Percentiles rank a stretch among this genome's conserved stretches.
Evolutionary conservation across 2,329 filamentous ascomycete species (phyloP).

Genomic region (Daldinia sp.): DNA sequence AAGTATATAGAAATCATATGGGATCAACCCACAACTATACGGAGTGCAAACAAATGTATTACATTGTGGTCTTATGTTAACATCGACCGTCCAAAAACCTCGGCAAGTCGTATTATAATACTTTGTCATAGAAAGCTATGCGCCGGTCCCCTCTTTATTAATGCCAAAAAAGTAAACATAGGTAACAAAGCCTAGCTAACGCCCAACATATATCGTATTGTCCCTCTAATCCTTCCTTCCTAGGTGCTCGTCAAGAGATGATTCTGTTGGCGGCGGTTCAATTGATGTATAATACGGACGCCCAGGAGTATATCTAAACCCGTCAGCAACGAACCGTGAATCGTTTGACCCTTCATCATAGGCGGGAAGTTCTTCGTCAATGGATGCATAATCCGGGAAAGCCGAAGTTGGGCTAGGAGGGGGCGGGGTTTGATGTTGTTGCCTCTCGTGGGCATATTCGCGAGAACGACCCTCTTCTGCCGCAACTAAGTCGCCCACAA

Average conservation of each 20-base stretch:
- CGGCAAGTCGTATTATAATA: background rate
- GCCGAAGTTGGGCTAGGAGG: slow-evolving; percentile 44
- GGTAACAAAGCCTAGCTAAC: background rate
- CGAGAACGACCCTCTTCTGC: slow-evolving; percentile 52
- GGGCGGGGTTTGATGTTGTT: slow-evolving; percentile 33
- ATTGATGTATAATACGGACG: slow-evolving; percentile 41
- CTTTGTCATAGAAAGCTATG: background rate
- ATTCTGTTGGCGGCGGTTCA: slow-evolving; percentile 30
- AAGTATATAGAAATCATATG: background rate
- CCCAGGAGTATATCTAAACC: slow-evolving; percentile 52
- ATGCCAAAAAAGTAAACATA: background rate
- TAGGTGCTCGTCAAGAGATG: slow-evolving; percentile 42
- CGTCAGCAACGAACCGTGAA: slow-evolving; percentile 53
- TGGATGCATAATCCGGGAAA: slow-evolving; percentile 46
- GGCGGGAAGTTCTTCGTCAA: slow-evolving; percentile 53
- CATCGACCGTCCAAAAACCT: background rate
- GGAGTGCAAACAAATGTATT: background rate
- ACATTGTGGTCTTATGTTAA: background rate
- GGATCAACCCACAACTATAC: background rate
- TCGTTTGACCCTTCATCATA: slow-evolving; percentile 51
- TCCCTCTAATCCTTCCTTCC: slow-evolving; percentile 38
- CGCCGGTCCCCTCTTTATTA: background rate
- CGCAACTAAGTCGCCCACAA: slow-evolving; percentile 57
- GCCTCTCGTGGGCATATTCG: slow-evolving; percentile 26
- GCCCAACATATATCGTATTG: background rate